Evolutionary conservation across 352 stramenopile genomes (phyloP).

Genomic region (Phytophthora citricola): DNA sequence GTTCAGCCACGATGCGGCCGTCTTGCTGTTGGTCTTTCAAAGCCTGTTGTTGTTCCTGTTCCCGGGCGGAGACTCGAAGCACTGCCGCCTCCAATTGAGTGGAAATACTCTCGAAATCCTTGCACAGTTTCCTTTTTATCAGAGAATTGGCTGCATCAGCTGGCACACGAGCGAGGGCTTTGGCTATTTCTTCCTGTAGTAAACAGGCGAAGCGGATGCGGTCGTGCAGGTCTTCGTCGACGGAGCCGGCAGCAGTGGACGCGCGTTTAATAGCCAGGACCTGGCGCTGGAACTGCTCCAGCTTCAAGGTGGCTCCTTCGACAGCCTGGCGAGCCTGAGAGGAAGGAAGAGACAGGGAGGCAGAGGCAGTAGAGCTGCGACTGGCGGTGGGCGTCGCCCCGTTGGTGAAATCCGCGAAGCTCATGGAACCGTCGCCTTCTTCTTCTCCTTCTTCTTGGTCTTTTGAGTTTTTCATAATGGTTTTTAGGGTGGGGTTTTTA

Average conservation of each 20-base stretch:
- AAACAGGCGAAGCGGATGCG: slow-evolving; percentile 86
- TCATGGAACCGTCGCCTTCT: slow-evolving; percentile 43
- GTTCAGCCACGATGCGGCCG: slow-evolving; percentile 66
- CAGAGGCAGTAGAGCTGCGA: slow-evolving; percentile 13
- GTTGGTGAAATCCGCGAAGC: slow-evolving; percentile 68
- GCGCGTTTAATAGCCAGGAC: slow-evolving; percentile 81
- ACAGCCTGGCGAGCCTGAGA: slow-evolving; percentile 54
- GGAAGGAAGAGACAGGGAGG: slow-evolving; percentile 26
- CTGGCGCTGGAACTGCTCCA: slow-evolving; percentile 87
- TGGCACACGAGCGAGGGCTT: slow-evolving; percentile 61
- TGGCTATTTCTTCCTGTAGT: slow-evolving; percentile 84
- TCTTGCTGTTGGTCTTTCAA: slow-evolving; percentile 50
- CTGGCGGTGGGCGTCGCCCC: slow-evolving; percentile 21
- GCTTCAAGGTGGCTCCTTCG: slow-evolving; percentile 74
- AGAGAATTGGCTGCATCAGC: slow-evolving; percentile 67
- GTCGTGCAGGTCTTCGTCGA: slow-evolving; percentile 85
- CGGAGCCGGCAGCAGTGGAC: slow-evolving; percentile 26
- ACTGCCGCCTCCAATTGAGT: slow-evolving; percentile 74
- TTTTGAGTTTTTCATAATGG: neutral
- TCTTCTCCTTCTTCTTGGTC: neutral
- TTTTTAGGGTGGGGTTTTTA: neutral
- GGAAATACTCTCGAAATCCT: slow-evolving; percentile 85
- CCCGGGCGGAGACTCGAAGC: slow-evolving; percentile 64
- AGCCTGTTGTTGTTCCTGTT: slow-evolving; percentile 65
- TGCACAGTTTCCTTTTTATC: slow-evolving; percentile 82